Base-by-base conservation (phyloP, 108 stramenopile genomes). In the Skeletonema marinoi region DNA sequence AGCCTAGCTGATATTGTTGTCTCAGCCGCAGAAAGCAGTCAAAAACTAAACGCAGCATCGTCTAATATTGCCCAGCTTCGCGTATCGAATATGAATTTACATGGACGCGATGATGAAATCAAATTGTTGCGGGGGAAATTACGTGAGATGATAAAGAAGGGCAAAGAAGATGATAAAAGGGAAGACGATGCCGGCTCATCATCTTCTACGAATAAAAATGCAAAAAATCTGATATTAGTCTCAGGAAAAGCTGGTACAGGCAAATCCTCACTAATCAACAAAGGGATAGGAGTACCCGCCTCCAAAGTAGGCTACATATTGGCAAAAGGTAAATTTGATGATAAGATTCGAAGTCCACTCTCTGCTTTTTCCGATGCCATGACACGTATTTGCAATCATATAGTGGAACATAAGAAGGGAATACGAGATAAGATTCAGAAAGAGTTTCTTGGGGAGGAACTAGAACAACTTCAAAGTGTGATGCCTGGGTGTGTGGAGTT, bases 311-410 rank as follows among this genome's bases (percentile, higher is more conserved):
- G 61, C 2, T 70, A 29, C 13, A 17, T 81, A 13, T 81, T 60
- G 13, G 60, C 42, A 11, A 32, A 29, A 21, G 80, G 80, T 11
- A 75, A 75, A 35, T 81, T 75, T 39, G 74, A 81, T 71, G 38
- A 32, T 6, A 21, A 74, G 1, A 44, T 14, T 44, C 16, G 12
- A 31, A 7, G 30, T 25, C 81, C 81, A 9, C 69, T 75, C 62
- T 32, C 60, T 1, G 81, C 64, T 3, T 82, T 82, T 72, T 30
- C 59, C 30, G 13, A 62, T 11, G 81, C 81, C n/a, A 68, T 82
- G 30, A 17, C 32, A 9, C 29, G 65, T 17, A n/a, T 80, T 8
- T 64, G 62, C 19, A 14, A 8, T 3, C 21, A 32, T 33, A 32
- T 74, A 32, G 19, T 8, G 51, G 2, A n/a, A 21, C 14, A 62